Evolutionary conservation across 257 asterid genomes (phyloP).

Genomic region (Ballota nigra): DNA sequence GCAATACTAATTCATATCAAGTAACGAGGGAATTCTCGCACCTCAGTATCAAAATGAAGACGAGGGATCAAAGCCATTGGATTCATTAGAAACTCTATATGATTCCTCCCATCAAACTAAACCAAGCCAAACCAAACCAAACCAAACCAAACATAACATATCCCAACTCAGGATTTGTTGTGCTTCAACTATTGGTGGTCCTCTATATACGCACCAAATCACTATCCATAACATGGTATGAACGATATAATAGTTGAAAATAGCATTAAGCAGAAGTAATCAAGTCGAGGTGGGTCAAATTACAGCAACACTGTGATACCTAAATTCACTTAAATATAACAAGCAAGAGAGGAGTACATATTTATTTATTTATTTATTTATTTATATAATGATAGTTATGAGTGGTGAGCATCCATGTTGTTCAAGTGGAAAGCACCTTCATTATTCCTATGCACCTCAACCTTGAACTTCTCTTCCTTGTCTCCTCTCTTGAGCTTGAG

Average conservation of each 20-base stretch:
- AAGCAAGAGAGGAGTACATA: background rate
- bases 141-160: no score
- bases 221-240: background rate
- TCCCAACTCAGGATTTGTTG: no score
- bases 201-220: background rate
- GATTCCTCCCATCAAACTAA: no score
- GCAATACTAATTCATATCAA: no score
- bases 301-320: background rate
- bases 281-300: no score
- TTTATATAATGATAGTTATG: background rate
- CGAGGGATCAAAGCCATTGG: no score
- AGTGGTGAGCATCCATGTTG: slow-evolving; percentile 48
- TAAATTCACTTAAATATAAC: background rate
- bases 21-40: no score
- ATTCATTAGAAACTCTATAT: no score
- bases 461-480: slow-evolving; percentile 78
- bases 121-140: no score
- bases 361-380: no score
- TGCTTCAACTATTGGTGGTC: no score
- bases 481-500: slow-evolving; percentile 80
- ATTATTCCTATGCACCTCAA: slow-evolving; percentile 62
- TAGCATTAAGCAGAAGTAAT: background rate
- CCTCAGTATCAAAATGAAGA: no score
- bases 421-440: slow-evolving; percentile 75
- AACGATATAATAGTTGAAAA: background rate